Percentiles rank a stretch among this genome's conserved stretches.
phyloP scores from a whole-genome alignment of 495 filamentous ascomycete species.

The Lepraria neglecta region DNA sequence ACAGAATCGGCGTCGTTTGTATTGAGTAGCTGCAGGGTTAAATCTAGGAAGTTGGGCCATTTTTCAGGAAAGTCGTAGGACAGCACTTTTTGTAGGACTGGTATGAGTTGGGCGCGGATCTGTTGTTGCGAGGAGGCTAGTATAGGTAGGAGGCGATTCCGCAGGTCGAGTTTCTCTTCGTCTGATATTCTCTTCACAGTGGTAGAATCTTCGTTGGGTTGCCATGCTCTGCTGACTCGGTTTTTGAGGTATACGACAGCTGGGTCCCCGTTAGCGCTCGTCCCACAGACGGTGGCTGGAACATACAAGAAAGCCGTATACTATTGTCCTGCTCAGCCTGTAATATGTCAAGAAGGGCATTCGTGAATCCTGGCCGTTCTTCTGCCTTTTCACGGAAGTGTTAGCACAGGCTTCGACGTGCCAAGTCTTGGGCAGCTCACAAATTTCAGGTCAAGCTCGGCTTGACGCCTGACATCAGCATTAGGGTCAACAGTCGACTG shows the following conservation, averaged over 20 bases:
- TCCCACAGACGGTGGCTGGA: slow-evolving; percentile 11
- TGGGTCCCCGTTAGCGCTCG: slow-evolving; percentile 35
- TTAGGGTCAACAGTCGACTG: slow-evolving; percentile 79
- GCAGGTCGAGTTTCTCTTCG: slow-evolving; percentile 79
- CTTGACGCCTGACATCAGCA: slow-evolving; percentile 74
- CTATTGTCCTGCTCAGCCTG: slow-evolving; percentile 77
- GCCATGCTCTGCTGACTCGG: slow-evolving; percentile 85
- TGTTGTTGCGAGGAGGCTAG: slow-evolving; percentile 71
- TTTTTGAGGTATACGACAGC: slow-evolving; percentile 98
- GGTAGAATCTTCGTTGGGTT: slow-evolving; percentile 59
- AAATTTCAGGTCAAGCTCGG: slow-evolving; percentile 89
- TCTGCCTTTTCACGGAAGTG: slow-evolving; percentile 62
- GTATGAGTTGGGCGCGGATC: slow-evolving; percentile 84
- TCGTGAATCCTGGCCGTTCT: slow-evolving; percentile 79
- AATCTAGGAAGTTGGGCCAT: slow-evolving; percentile 90
- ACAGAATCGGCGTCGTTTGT: slow-evolving; percentile 78
- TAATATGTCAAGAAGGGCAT: slow-evolving; percentile 84
- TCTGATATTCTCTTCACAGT: slow-evolving; percentile 69
- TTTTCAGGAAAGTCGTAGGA: slow-evolving; percentile 88
- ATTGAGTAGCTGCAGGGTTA: slow-evolving; percentile 78
- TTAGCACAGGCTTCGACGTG: slow-evolving; percentile 8
- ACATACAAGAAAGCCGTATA: slow-evolving; percentile 80
- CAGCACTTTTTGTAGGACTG: slow-evolving; percentile 89
- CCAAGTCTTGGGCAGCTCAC: slow-evolving; percentile 45
- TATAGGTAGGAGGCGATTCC: slow-evolving; percentile 79